A percentile compares a stretch with the other conserved stretches of the same genome.
Conservation (phyloP, 2,329 filamentous ascomycete genomes). For the Xylariomycetidae sp. region DNA sequence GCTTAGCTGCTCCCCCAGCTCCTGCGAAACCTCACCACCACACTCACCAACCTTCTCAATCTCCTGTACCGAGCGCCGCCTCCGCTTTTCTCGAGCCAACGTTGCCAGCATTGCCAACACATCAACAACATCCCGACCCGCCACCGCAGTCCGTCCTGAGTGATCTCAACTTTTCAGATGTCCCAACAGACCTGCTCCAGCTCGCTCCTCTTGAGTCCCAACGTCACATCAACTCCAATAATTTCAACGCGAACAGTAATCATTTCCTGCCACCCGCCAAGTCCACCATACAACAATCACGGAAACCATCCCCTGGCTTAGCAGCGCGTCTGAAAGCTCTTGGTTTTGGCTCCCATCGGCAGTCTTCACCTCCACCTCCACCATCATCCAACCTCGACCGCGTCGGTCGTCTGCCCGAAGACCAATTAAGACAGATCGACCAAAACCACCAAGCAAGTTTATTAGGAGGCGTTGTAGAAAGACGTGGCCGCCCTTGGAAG, state of each 20-base stretch:
- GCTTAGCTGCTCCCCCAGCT: constrained; percentile 14
- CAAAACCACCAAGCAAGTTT: constrained; percentile 58
- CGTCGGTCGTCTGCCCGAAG: constrained; percentile 66
- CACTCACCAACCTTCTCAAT: constrained; percentile 4
- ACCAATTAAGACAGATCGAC: constrained; percentile 66
- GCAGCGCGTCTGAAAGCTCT: constrained; percentile 62
- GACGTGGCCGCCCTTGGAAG: constrained; percentile 69
- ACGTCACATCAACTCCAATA: constrained; percentile 2
- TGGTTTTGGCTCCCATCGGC: constrained; percentile 49
- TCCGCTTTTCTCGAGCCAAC: constrained; percentile 21
- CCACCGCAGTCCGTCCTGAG: constrained; percentile 27
- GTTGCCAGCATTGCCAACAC: constrained; percentile 13
- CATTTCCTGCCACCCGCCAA: constrained; percentile 19
- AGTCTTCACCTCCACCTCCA: constrained; percentile 29
- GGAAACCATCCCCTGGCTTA: constrained; percentile 60
- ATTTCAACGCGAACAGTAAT: constrained; percentile 11
- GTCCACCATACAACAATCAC: constrained; percentile 29
- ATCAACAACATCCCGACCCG: constrained; percentile 23
- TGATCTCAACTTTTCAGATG: constrained; percentile 37
- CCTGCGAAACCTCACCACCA: constrained; percentile 5
- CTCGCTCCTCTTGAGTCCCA: constrained; percentile 27
- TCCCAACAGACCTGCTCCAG: constrained; percentile 35
- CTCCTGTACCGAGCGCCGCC: constrained; percentile 12
- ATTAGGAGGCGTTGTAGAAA: constrained; percentile 47
- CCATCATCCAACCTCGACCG: constrained; percentile 33